Percentiles rank a stretch among this genome's conserved stretches.
These are phyloP conservation scores for Dictyophora rubrovolvata DNA, from an alignment of 768 basidiomycete genomes.

Conservation along the genomic window DNA sequence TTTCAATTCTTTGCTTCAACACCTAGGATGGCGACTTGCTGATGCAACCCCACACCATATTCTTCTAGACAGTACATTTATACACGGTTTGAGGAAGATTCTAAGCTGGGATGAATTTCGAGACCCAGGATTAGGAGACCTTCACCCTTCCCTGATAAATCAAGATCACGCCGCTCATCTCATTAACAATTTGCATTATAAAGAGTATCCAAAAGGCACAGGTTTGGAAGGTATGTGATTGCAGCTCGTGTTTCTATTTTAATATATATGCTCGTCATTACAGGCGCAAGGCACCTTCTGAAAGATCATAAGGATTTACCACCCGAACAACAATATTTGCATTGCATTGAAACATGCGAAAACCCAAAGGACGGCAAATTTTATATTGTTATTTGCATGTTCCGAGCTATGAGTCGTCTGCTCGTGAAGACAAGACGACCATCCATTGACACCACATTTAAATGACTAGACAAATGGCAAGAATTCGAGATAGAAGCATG, in stretches of 20 bases:
- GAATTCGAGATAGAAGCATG: slow-evolving; percentile 15
- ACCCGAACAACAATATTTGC: slow-evolving; percentile 14
- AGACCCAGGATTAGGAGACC: slow-evolving; percentile 9
- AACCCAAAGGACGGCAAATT: slow-evolving; percentile 9
- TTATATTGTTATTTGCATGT: slow-evolving; percentile 19
- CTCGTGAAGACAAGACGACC: slow-evolving; percentile 11
- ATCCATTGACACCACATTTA: slow-evolving; percentile 14
- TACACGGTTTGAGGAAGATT: slow-evolving; percentile 8
- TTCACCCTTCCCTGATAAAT: slow-evolving; percentile 16
- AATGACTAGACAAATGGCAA: slow-evolving; percentile 10
- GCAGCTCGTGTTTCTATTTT: background rate
- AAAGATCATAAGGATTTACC: slow-evolving; percentile 1
- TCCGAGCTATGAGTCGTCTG: slow-evolving; percentile 11
- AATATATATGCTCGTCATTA: background rate
- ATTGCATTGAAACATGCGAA: slow-evolving; percentile 12
- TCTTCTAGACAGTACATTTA: slow-evolving; percentile 18
- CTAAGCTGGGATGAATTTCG: slow-evolving; percentile 14
- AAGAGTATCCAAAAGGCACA: slow-evolving; percentile 17
- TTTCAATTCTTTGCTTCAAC: slow-evolving; percentile 11
- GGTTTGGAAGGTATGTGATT: slow-evolving; percentile 17
- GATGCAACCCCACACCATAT: slow-evolving; percentile 20
- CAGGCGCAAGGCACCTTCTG: slow-evolving; percentile 8
- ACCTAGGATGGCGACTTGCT: slow-evolving; percentile 19
- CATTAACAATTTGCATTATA: slow-evolving; percentile 14
- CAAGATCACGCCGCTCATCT: slow-evolving; percentile 16